Base-by-base conservation (phyloP, 2,329 filamentous ascomycete genomes). In the Tolypocladium sp. region DNA sequence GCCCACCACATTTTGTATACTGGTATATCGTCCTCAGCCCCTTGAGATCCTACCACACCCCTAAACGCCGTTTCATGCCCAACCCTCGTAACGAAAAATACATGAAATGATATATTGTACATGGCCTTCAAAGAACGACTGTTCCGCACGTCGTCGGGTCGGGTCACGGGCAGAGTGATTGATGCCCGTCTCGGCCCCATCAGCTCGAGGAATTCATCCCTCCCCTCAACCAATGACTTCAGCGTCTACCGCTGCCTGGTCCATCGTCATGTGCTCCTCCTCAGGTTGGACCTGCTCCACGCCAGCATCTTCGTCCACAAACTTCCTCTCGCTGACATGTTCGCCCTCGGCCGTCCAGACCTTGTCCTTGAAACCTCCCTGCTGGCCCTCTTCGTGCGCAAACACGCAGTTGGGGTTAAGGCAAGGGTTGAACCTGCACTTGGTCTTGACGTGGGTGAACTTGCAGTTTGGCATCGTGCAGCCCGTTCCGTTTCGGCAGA, bases 381-480 rank as follows among this genome's bases (percentile, higher is more conserved):
- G 86, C 77, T 99, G 94, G 15, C 93, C 94, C 58, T 95, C 91
- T 46, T 87, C 89, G 73, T 99, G 94, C 74, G 92, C 92, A 77
- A 91, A 97, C 5, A 87, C 81, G 73, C 94, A 99, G 66, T 79
- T 83, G n/a, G 88, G 84, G 76, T 97, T 97, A 63, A 91, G 83
- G 75, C 94, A 99, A 0, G 93, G 94, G 66, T 87, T 92, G 77
- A 89, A 97, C 71, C 87, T 92, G 86, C 94, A 99, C 72, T 88
- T 83, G 55, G 87, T 90, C 72, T 88, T 86, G 65, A 89, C 77
- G 75, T 99, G 94, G 15, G 90, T 92, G 71, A 96, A 99, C 66
- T 91, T 92, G 83, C 94, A 99, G 61, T 86, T 86, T 15, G 86
- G 77, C 4, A 85, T 85, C 41, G 87, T 87, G 79, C 94, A 99